Conservation (phyloP, 257 asterid species). For the Jasminum sambac region DNA sequence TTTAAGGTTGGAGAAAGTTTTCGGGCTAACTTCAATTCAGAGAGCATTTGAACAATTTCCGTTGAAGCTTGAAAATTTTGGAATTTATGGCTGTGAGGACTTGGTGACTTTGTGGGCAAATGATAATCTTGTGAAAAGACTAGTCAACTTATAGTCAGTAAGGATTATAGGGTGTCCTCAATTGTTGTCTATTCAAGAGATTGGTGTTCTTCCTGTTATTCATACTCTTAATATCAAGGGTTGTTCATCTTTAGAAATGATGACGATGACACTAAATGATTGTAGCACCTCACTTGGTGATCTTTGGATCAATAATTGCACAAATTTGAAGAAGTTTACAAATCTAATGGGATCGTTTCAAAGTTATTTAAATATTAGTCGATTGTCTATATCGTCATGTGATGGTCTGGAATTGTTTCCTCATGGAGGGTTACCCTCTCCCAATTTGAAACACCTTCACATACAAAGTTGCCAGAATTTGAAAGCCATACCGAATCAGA, state of each 20-base stretch:
- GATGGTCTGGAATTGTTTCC: constrained; percentile 15
- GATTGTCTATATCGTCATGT: neutral
- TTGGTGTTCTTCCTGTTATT: neutral
- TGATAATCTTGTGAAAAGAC: neutral
- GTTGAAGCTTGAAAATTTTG: constrained; percentile 13
- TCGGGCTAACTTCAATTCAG: neutral
- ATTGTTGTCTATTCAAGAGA: constrained; percentile 6
- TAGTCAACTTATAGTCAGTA: neutral
- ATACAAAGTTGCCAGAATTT: constrained; percentile 6
- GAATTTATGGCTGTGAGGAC: constrained; percentile 9
- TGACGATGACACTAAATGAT: too few species aligned
- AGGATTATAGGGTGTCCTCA: constrained; percentile 13
- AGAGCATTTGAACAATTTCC: constrained; percentile 19
- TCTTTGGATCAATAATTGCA: neutral
- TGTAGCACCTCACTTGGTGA: neutral
- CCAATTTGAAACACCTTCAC: constrained; percentile 13
- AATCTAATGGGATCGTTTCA: neutral
- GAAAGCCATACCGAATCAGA: constrained; percentile 1
- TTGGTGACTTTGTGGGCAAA: constrained; percentile 9
- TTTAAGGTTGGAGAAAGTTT: neutral
- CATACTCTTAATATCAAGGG: too few species aligned
- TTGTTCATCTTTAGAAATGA: too few species aligned
- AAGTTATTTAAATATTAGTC: neutral
- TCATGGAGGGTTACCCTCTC: constrained; percentile 16
- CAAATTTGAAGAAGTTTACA: neutral